A percentile compares a stretch with the other conserved stretches of the same genome.
phyloP scores from a whole-genome alignment of 2,329 filamentous ascomycete species.

The Colletotrichum euphorbiae region DNA sequence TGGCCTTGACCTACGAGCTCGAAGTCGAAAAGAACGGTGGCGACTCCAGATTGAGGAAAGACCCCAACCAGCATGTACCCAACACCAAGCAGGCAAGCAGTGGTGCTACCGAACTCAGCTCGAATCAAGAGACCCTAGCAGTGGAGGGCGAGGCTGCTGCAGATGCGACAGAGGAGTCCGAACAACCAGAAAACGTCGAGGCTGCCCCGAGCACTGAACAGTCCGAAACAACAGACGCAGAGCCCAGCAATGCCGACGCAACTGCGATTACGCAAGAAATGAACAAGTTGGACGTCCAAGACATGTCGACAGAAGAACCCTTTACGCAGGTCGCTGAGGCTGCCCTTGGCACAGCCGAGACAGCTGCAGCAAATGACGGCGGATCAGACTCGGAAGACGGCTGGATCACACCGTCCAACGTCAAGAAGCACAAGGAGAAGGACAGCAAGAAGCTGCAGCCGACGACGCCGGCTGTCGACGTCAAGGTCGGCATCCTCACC shows the following conservation, averaged over 20 bases:
- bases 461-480: constrained; percentile 63
- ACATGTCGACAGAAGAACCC: constrained; percentile 32
- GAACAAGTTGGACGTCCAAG: constrained; percentile 39
- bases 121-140: constrained; percentile 40
- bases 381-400: constrained; percentile 71
- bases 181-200: constrained; percentile 26
- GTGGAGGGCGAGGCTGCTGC: constrained; percentile 39
- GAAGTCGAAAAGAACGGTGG: constrained; percentile 92
- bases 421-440: constrained; percentile 83
- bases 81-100: constrained; percentile 74
- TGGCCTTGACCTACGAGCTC: constrained; percentile 94
- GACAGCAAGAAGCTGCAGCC: constrained; percentile 61
- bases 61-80: constrained; percentile 81
- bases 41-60: constrained; percentile 83
- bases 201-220: constrained; percentile 4
- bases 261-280: constrained; percentile 21
- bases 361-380: constrained; percentile 50
- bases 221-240: constrained; percentile 28
- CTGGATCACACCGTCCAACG: constrained; percentile 95
- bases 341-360: background rate
- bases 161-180: background rate
- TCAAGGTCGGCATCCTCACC: constrained; percentile 92
- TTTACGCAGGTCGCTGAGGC: constrained; percentile 42
- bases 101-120: background rate
- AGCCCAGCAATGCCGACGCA: constrained; percentile 24